phyloP scores from a whole-genome alignment of 2,329 filamentous ascomycete species.

The Pleochaeta shiraiana region DNA sequence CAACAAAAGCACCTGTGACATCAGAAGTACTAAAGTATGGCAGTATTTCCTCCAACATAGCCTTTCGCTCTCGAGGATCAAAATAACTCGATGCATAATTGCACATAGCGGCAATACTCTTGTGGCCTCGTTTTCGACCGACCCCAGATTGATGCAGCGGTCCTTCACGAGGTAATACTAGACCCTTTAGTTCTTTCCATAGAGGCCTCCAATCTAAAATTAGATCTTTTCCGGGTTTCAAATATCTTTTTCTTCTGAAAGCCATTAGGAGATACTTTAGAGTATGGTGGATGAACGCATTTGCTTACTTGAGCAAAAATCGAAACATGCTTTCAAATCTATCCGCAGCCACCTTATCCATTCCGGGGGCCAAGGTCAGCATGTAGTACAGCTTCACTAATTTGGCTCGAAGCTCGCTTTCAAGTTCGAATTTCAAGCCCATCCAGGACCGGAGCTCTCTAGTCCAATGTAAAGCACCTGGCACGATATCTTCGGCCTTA shows the following conservation, averaged over 20 bases:
- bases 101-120: conserved; percentile 65
- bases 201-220: conserved; percentile 80
- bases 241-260: conserved; percentile 73
- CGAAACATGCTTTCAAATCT: conserved; percentile 95
- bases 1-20: conserved; percentile 77
- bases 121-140: conserved; percentile 31
- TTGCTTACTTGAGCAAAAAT: conserved; percentile 66
- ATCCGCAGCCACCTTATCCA: conserved; percentile 64
- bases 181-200: conserved; percentile 78
- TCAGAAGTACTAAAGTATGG: conserved; percentile 89
- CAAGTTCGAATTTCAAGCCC: conserved; percentile 91
- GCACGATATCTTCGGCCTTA: conserved; percentile 80
- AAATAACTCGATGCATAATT: conserved; percentile 85
- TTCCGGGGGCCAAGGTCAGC: conserved; percentile 69
- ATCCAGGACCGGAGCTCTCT: conserved; percentile 91
- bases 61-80: conserved; percentile 64
- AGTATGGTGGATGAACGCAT: not conserved
- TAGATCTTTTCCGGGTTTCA: conserved; percentile 79
- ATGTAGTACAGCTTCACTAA: conserved; percentile 89
- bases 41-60: conserved; percentile 59
- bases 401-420: conserved; percentile 58
- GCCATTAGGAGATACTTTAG: not conserved
- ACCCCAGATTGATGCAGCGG: conserved; percentile 34
- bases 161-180: conserved; percentile 71
- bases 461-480: conserved; percentile 91